A percentile compares a stretch with the other conserved stretches of the same genome.
These are phyloP conservation scores for Hemisphaericaspora nanyangensis DNA, from an alignment of 805 yeast genomes.

Conservation along the genomic window DNA sequence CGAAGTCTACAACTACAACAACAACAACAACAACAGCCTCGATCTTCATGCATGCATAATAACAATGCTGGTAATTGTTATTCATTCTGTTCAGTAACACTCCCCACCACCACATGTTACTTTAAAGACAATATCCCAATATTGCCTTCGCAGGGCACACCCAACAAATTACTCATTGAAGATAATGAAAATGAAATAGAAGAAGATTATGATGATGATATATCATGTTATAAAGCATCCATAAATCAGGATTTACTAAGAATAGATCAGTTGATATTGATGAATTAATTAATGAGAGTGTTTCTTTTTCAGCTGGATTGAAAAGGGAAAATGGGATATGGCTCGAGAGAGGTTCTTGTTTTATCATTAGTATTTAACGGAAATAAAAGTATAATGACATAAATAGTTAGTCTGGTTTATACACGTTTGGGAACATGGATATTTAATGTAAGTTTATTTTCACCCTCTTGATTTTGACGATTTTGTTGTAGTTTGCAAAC, in stretches of 20 bases:
- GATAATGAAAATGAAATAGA: background rate
- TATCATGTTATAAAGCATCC: background rate
- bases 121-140: constrained; percentile 5
- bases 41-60: background rate
- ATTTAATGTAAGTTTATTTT: too few relatives aligned
- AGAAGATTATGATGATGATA: constrained; percentile 1
- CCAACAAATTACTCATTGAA: background rate
- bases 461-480: too few relatives aligned
- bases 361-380: too few relatives aligned
- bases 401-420: too few relatives aligned
- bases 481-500: too few relatives aligned
- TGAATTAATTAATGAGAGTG: constrained; percentile 1
- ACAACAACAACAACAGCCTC: background rate
- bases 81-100: background rate
- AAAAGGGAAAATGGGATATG: background rate
- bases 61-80: background rate
- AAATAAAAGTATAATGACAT: too few relatives aligned
- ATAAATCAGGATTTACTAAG: constrained; percentile 3
- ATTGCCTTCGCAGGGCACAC: constrained; percentile 3
- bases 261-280: constrained; percentile 7
- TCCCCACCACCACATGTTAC: background rate
- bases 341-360: background rate
- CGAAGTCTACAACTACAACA: background rate
- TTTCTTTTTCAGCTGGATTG: constrained; percentile 1
- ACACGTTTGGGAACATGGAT: too few relatives aligned